Conservation (phyloP, 2,329 filamentous ascomycete species). For the Geosmithia flava region DNA sequence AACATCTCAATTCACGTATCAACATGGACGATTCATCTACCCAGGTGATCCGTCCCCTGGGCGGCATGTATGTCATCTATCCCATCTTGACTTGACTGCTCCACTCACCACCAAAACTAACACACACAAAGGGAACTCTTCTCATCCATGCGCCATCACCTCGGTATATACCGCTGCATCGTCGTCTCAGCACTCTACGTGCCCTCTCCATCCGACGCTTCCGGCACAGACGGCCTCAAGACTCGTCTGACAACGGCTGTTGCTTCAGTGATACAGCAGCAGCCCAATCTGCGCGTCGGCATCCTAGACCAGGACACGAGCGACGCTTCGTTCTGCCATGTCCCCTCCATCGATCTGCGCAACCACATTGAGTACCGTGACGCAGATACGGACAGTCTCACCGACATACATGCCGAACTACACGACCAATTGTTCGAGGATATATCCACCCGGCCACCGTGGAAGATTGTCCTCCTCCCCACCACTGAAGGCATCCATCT, state of each 20-base stretch:
- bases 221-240: not conserved
- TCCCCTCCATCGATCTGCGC: slow-evolving; percentile 27
- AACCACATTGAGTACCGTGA: slow-evolving; percentile 25
- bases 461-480: slow-evolving; percentile 29
- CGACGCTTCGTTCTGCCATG: slow-evolving; percentile 30
- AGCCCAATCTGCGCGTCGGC: slow-evolving; percentile 35
- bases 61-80: slow-evolving; percentile 9
- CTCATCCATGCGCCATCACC: slow-evolving; percentile 30
- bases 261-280: slow-evolving; percentile 23
- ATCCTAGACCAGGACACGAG: slow-evolving; percentile 31
- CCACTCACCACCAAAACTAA: slow-evolving; percentile 9
- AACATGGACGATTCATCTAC: too few relatives aligned
- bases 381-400: slow-evolving; percentile 11
- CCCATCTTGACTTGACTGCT: slow-evolving; percentile 7
- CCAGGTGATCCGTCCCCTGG: slow-evolving; percentile 10
- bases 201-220: slow-evolving; percentile 3
- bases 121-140: slow-evolving; percentile 24
- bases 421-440: slow-evolving; percentile 29
- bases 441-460: slow-evolving; percentile 26
- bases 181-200: slow-evolving; percentile 30
- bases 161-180: slow-evolving; percentile 35
- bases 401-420: slow-evolving; percentile 20
- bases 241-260: slow-evolving; percentile 23
- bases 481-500: slow-evolving; percentile 15
- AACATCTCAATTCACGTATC: too few relatives aligned